phyloP scores from a whole-genome alignment of 2,329 filamentous ascomycete genomes.

The Exophiala sp. region DNA sequence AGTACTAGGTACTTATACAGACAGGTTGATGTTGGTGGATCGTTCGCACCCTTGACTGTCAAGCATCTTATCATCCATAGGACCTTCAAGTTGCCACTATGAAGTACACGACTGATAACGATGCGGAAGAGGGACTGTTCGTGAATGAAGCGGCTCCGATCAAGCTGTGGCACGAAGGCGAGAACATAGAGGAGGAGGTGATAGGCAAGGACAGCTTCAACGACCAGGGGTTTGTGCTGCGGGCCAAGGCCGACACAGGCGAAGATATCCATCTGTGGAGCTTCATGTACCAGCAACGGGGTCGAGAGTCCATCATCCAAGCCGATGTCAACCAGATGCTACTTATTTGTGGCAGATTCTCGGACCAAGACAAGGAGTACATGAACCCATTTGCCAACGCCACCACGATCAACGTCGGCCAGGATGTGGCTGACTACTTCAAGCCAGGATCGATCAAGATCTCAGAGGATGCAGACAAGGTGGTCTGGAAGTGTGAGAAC shows the following conservation, averaged over 20 bases:
- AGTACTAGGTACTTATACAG: too few relatives aligned
- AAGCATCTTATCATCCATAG: too few relatives aligned
- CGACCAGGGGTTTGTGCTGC: constrained; percentile 1
- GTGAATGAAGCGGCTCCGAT: background rate
- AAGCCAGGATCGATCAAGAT: background rate
- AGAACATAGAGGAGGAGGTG: background rate
- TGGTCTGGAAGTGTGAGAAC: background rate
- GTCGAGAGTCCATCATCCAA: background rate
- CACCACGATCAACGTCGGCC: background rate
- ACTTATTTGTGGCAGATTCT: background rate
- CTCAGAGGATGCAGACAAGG: background rate
- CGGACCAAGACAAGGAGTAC: background rate
- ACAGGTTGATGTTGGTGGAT: too few relatives aligned
- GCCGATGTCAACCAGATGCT: background rate
- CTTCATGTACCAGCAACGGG: background rate
- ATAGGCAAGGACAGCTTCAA: background rate
- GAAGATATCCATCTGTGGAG: background rate
- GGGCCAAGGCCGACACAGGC: background rate
- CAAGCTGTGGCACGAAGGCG: background rate
- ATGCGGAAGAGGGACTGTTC: background rate
- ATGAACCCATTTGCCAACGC: background rate
- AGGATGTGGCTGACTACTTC: background rate
- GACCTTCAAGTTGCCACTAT: background rate
- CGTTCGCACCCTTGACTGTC: too few relatives aligned
- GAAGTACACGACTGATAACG: background rate